Conservation (phyloP, 176 grass and related monocot species). For the Carex parvula region DNA sequence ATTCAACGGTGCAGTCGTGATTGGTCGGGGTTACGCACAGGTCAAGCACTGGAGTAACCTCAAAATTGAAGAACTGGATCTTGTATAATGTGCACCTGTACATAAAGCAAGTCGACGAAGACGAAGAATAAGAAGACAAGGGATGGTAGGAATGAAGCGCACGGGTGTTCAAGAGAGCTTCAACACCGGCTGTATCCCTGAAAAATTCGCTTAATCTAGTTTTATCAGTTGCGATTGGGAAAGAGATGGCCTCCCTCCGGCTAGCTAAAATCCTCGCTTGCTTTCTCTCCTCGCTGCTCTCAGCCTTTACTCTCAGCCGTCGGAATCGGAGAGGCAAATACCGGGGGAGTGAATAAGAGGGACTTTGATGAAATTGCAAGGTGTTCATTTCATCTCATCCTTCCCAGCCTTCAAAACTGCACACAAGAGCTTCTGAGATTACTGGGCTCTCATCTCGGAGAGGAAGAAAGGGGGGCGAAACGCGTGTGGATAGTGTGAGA, state of each 20-base stretch:
- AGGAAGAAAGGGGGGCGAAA: background rate
- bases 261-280: slow-evolving; percentile 37
- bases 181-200: slow-evolving; percentile 51
- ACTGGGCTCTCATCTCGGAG: background rate
- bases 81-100: slow-evolving; percentile 60
- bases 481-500: background rate
- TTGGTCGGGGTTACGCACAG: slow-evolving; percentile 54
- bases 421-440: background rate
- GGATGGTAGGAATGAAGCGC: slow-evolving; percentile 61
- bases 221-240: slow-evolving; percentile 29
- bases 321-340: background rate
- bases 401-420: background rate
- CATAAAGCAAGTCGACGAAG: background rate
- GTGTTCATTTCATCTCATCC: slow-evolving; percentile 6
- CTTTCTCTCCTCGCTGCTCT: background rate
- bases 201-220: slow-evolving; percentile 47
- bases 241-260: slow-evolving; percentile 36
- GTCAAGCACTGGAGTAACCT: slow-evolving; percentile 71
- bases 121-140: slow-evolving; percentile 13
- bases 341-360: background rate
- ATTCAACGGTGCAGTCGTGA: slow-evolving; percentile 66
- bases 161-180: slow-evolving; percentile 73
- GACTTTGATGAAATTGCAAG: background rate
- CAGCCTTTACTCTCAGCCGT: background rate
- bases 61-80: slow-evolving; percentile 62